These are phyloP conservation scores for Withania somnifera DNA, from an alignment of 305 asterid species.

Conservation along the genomic window DNA sequence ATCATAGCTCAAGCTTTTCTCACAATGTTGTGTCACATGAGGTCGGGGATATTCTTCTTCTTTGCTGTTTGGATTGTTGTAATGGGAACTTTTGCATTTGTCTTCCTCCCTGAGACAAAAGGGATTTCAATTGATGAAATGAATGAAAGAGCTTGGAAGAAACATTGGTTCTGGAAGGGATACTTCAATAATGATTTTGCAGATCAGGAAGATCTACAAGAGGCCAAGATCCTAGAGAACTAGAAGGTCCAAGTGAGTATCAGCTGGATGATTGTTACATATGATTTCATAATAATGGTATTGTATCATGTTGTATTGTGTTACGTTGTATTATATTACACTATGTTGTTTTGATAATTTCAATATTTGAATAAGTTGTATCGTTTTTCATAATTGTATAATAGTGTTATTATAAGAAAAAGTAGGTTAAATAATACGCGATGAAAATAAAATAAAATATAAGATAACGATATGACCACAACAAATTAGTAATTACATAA, in stretches of 20 bases:
- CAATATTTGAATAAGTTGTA: no score
- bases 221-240: neutral
- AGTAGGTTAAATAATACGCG: no score
- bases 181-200: conserved; percentile 7
- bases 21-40: conserved; percentile 10
- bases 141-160: conserved; percentile 12
- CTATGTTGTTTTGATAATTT: no score
- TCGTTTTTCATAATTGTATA: no score
- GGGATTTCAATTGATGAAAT: conserved; percentile 10
- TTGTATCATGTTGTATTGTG: no score
- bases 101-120: conserved; percentile 7
- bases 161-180: conserved; percentile 8
- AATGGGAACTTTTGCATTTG: neutral
- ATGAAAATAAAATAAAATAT: no score
- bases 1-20: conserved; percentile 8
- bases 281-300: no score
- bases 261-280: neutral
- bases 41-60: conserved; percentile 8
- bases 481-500: no score
- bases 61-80: conserved; percentile 9
- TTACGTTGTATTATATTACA: no score
- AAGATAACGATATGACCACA: no score
- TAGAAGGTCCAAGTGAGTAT: neutral
- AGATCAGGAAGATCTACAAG: neutral
- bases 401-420: no score